A percentile compares a stretch with the other conserved stretches of the same genome.
These are phyloP conservation scores for Trichoderma lentiforme DNA, from an alignment of 2,329 filamentous ascomycete species.

Conservation along the genomic window DNA sequence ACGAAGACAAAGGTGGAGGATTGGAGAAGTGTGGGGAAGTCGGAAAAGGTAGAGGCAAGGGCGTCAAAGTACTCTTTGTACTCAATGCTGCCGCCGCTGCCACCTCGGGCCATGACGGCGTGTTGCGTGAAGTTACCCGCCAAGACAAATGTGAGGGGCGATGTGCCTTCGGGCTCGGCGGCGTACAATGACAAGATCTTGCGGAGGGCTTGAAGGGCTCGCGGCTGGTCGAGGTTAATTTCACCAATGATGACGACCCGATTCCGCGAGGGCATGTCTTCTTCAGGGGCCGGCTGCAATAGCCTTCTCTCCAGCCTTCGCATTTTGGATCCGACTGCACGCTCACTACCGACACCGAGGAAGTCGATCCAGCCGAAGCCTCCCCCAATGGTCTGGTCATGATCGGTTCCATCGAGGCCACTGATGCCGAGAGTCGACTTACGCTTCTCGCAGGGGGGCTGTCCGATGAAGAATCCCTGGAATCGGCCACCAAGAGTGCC, in stretches of 20 bases:
- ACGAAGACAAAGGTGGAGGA: constrained; percentile 86
- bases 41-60: constrained; percentile 74
- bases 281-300: constrained; percentile 42
- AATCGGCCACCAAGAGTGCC: constrained; percentile 91
- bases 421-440: constrained; percentile 72
- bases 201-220: constrained; percentile 74
- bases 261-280: constrained; percentile 40
- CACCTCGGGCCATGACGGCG: constrained; percentile 64
- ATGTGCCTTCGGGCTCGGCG: constrained; percentile 57
- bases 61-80: constrained; percentile 96
- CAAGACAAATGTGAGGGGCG: constrained; percentile 76
- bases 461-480: constrained; percentile 83
- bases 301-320: constrained; percentile 71
- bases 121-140: constrained; percentile 78
- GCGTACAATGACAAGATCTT: constrained; percentile 76
- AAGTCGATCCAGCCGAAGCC: constrained; percentile 98
- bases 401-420: constrained; percentile 55
- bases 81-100: constrained; percentile 79
- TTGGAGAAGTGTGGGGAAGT: constrained; percentile 78
- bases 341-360: constrained; percentile 83
- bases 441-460: constrained; percentile 85
- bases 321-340: constrained; percentile 80
- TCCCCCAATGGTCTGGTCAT: constrained; percentile 64
- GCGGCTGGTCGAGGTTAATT: constrained; percentile 79
- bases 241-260: constrained; percentile 78